Conservation (phyloP, 495 filamentous ascomycete genomes). For the Ascodesmis nigricans region DNA sequence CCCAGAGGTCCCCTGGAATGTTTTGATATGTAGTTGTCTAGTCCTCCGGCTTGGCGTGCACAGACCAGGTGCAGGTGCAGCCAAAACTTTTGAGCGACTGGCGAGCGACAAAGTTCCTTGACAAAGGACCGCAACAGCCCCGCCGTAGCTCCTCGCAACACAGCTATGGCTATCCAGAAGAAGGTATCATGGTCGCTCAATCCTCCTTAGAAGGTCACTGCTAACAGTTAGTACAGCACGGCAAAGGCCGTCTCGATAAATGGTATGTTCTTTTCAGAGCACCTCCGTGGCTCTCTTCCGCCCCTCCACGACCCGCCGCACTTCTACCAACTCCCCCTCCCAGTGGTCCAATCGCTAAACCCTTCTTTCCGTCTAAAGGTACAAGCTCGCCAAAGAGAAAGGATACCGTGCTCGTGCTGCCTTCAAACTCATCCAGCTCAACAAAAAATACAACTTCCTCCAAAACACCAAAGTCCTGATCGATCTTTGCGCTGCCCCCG, state of each 20-base stretch:
- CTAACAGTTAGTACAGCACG: conserved; percentile 34
- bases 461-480: conserved; percentile 88
- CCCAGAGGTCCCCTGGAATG: too few species aligned
- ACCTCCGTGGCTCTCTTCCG: too few species aligned
- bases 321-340: conserved; percentile 3
- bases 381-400: conserved; percentile 91
- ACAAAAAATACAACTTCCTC: conserved; percentile 96
- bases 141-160: too few species aligned
- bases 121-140: too few species aligned
- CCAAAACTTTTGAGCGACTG: too few species aligned
- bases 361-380: conserved; percentile 21
- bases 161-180: conserved; percentile 84
- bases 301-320: too few species aligned
- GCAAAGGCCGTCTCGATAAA: conserved; percentile 97
- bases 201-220: conserved; percentile 8
- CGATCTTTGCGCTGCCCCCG: conserved; percentile 92
- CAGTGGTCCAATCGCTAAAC: conserved; percentile 3
- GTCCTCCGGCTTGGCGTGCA: too few species aligned
- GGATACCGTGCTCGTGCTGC: conserved; percentile 90
- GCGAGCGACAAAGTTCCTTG: too few species aligned
- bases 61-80: too few species aligned
- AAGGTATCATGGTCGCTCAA: conserved; percentile 32
- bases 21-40: too few species aligned
- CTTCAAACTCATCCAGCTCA: conserved; percentile 96
- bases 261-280: conserved; percentile 53